Conservation (phyloP, 208 protist species). For the Acanthamoeba comandoni region DNA sequence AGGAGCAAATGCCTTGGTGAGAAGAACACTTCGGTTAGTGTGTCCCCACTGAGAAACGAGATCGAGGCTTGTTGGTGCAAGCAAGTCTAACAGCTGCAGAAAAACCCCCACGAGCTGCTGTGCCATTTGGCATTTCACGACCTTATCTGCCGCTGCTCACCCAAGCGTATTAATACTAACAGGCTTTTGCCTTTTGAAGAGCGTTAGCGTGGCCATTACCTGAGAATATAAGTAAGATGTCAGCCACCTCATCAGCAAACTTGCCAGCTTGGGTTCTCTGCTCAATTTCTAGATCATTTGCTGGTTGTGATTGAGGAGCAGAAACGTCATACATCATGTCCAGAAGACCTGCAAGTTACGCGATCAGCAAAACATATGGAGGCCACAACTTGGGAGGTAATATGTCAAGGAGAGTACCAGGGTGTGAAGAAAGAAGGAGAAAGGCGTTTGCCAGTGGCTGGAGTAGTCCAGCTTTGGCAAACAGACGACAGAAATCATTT, state of each 20-base stretch:
- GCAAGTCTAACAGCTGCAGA: not conserved
- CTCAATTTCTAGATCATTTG: too few species aligned
- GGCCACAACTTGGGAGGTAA: not conserved
- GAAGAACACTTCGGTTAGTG: constrained; percentile 52
- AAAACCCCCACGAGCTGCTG: not conserved
- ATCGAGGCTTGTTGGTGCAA: constrained; percentile 28
- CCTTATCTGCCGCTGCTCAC: not conserved
- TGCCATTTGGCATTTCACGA: constrained; percentile 67
- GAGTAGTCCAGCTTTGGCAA: constrained; percentile 77
- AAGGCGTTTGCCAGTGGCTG: constrained; percentile 20
- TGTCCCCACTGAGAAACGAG: constrained; percentile 51
- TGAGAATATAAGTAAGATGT: constrained; percentile 73
- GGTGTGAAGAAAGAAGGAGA: constrained; percentile 31
- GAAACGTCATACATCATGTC: not conserved
- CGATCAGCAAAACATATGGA: not conserved
- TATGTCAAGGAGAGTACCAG: constrained; percentile 51
- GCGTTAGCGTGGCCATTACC: too few species aligned
- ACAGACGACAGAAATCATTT: constrained; percentile 85
- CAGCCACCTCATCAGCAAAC: constrained; percentile 62
- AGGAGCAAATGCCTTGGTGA: constrained; percentile 37
- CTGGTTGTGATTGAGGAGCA: too few species aligned
- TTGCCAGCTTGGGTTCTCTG: too few species aligned
- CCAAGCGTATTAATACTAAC: too few species aligned
- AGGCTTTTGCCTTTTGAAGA: too few species aligned
- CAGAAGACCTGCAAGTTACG: not conserved